Evolutionary conservation across 2,329 filamentous ascomycete genomes (phyloP), one percentile per base, ranked within the genome.

Genomic region (Botrytis squamosa): DNA sequence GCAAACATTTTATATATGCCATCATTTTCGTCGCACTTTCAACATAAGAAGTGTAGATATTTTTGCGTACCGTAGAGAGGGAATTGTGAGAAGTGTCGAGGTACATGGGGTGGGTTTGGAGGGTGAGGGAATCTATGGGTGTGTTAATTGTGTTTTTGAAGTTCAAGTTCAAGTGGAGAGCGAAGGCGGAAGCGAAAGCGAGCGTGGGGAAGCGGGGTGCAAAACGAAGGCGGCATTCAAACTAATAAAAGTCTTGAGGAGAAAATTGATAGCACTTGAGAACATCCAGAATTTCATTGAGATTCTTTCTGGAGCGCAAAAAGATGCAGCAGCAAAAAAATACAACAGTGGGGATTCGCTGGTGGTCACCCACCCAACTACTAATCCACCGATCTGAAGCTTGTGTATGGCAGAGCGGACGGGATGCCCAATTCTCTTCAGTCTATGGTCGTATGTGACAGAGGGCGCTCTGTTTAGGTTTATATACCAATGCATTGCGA

Each of bases 51-150:
- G 87, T 86, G 79, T 91, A 88, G 5, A 98, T 84, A 77, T 96
- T 97, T n/a, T 84, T 82, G 7, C 95, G 85, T 20, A 96, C 92
- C 0, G 90, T 93, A 6, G 81, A 77, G 12, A 87, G 81, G 5
- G 90, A 88, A 83, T 98, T 98, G 84, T 95, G 91, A 5, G 86
- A 83, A 7, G 92, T 93, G 81, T 97, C 94, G 78, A 93, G 91
- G 81, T 94, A 92, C 90, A 97, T 95, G 68, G 89, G 85, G 78
- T 96, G 92, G 70, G 94, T 91, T 81, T 97, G 93, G 70, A 96
- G 90, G 81, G 94, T 95, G 85, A 98, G 94, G 5, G 90, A 84
- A 78, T 87, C 87, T 89, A 69, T 33, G n/a, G 20, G 40, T 67
- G 44, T 62, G 70, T 72, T 52, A 63, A 14, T 55, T 63, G 49